Percentiles rank a stretch among this genome's conserved stretches.
These are phyloP conservation scores for Aspergillus brunneoviolaceus DNA, from an alignment of 2,329 filamentous ascomycete species.

Conservation along the genomic window DNA sequence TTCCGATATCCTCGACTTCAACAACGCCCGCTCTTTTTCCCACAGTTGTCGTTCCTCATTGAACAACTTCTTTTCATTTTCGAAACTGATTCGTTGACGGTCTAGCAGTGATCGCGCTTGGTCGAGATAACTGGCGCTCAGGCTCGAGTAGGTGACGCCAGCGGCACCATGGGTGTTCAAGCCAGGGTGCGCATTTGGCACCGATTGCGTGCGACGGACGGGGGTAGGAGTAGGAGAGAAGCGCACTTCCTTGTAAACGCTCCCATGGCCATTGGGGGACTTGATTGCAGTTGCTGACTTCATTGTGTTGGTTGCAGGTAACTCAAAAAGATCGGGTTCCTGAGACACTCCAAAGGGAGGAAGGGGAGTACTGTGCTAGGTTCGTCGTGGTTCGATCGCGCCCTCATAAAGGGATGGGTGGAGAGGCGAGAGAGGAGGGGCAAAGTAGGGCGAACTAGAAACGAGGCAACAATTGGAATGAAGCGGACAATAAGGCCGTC, in stretches of 20 bases:
- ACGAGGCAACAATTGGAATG: background rate
- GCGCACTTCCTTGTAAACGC: slow-evolving; percentile 42
- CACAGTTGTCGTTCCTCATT: slow-evolving; percentile 45
- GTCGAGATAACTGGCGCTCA: slow-evolving; percentile 41
- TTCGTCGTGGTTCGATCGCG: slow-evolving; percentile 9
- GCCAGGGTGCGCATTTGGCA: slow-evolving; percentile 37
- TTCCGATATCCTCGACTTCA: slow-evolving; percentile 43
- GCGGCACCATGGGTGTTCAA: slow-evolving; percentile 25
- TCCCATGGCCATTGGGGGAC: slow-evolving; percentile 34
- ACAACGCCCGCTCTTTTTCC: slow-evolving; percentile 44
- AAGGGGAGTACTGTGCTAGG: background rate
- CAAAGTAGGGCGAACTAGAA: background rate
- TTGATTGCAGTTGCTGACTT: slow-evolving; percentile 23
- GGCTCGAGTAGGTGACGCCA: slow-evolving; percentile 23
- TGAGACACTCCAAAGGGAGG: slow-evolving; percentile 12
- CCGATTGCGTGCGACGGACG: slow-evolving; percentile 40
- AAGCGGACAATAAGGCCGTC: background rate
- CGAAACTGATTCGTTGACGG: slow-evolving; percentile 39
- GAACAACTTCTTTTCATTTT: slow-evolving; percentile 43
- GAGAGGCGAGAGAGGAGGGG: background rate
- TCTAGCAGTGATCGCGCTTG: slow-evolving; percentile 42
- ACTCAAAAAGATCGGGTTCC: background rate
- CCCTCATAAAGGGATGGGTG: slow-evolving; percentile 17
- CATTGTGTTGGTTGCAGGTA: slow-evolving; percentile 20
- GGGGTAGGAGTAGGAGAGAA: slow-evolving; percentile 42